Evolutionary conservation across 768 basidiomycete genomes (phyloP).

Genomic region (Strobilomyces confusus): DNA sequence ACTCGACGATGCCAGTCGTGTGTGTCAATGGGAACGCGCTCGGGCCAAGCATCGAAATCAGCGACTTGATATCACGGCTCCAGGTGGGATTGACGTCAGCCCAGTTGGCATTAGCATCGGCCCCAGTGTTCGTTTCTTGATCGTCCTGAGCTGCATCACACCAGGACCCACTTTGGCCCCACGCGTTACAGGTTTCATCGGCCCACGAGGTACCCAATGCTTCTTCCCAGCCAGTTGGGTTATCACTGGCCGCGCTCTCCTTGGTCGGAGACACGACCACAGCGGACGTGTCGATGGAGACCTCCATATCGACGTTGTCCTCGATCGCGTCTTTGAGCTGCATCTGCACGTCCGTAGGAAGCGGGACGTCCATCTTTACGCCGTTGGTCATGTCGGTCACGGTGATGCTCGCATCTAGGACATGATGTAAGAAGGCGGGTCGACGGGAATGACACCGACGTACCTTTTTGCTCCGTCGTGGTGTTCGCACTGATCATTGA

Average conservation of each 20-base stretch:
- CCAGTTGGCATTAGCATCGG: slow-evolving; percentile 8
- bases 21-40: slow-evolving; percentile 59
- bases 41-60: slow-evolving; percentile 49
- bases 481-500: slow-evolving; percentile 7
- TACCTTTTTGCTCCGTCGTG: slow-evolving; percentile 8
- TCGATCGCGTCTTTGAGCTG: slow-evolving; percentile 28
- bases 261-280: background rate
- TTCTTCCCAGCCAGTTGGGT: slow-evolving; percentile 1
- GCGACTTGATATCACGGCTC: slow-evolving; percentile 19
- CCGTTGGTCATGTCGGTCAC: slow-evolving; percentile 19
- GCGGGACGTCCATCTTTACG: slow-evolving; percentile 8
- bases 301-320: slow-evolving; percentile 22
- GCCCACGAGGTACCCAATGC: slow-evolving; percentile 15
- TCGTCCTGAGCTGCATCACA: slow-evolving; percentile 4
- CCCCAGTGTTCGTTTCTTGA: slow-evolving; percentile 4
- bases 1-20: slow-evolving; percentile 61
- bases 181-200: slow-evolving; percentile 2
- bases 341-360: slow-evolving; percentile 24
- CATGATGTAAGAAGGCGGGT: slow-evolving; percentile 4
- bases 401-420: slow-evolving; percentile 12
- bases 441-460: background rate
- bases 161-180: slow-evolving; percentile 11
- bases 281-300: slow-evolving; percentile 6
- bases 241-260: background rate
- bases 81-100: slow-evolving; percentile 20